These are phyloP conservation scores for Saccharomyces hybrid DNA, from an alignment of 1,139 yeast species.

Conservation along the genomic window DNA sequence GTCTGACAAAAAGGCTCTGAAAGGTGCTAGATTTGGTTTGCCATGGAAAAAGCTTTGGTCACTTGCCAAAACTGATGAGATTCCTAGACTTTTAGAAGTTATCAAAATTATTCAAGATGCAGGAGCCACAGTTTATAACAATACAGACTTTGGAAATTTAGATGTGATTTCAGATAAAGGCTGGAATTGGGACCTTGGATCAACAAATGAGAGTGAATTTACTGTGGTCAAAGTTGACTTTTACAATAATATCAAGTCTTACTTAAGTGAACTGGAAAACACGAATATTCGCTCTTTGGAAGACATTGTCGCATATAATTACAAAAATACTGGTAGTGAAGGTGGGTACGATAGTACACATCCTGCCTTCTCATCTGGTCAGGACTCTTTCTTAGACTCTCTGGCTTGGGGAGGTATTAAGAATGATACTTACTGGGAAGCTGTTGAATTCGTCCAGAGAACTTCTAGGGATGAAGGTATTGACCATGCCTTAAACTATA, in stretches of 20 bases:
- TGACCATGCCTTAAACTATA: constrained; percentile 6
- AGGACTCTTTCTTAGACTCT: constrained; percentile 25
- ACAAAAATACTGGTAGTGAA: constrained; percentile 21
- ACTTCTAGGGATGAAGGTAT: background rate
- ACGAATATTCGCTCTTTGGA: constrained; percentile 11
- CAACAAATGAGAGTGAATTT: constrained; percentile 25
- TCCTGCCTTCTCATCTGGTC: constrained; percentile 29
- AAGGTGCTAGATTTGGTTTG: constrained; percentile 27
- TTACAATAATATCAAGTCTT: constrained; percentile 23
- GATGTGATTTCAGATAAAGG: constrained; percentile 10
- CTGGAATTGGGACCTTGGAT: constrained; percentile 28
- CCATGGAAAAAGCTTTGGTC: constrained; percentile 28
- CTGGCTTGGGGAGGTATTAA: constrained; percentile 24
- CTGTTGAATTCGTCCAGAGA: background rate
- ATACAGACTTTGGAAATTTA: background rate
- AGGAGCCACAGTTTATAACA: background rate
- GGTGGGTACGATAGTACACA: constrained; percentile 19
- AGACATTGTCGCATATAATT: constrained; percentile 25
- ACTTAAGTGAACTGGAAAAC: constrained; percentile 9
- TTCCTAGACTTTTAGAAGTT: constrained; percentile 15
- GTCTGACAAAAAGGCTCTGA: constrained; percentile 18
- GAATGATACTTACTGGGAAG: constrained; percentile 22
- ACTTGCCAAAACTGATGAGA: constrained; percentile 12
- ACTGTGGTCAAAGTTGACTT: constrained; percentile 28
- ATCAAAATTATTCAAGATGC: constrained; percentile 10